Percentiles rank a stretch among this genome's conserved stretches.
Conservation (phyloP, 108 stramenopile species). For the Fragilaria crotonensis region DNA sequence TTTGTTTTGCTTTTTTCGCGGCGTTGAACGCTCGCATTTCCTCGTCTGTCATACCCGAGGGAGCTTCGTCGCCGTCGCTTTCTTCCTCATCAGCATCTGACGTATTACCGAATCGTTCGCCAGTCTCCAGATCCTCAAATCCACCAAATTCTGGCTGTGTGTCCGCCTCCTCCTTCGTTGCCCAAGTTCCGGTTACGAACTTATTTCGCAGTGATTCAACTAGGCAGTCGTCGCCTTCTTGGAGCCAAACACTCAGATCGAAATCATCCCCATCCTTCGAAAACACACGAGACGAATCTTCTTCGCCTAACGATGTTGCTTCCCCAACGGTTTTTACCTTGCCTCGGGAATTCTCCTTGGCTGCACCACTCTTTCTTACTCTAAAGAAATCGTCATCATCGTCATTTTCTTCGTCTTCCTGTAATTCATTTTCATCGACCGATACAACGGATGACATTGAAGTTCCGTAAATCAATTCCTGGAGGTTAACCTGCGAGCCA, state of each 20-base stretch:
- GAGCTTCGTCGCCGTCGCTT: slow-evolving; percentile 37
- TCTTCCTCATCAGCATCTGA: slow-evolving; percentile 35
- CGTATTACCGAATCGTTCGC: slow-evolving; percentile 62
- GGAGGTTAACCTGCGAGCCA: slow-evolving; percentile 51
- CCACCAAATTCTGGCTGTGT: slow-evolving; percentile 74
- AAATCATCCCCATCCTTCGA: slow-evolving; percentile 21
- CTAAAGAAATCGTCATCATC: slow-evolving; percentile 37
- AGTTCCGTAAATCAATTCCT: slow-evolving; percentile 69
- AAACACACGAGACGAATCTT: slow-evolving; percentile 50
- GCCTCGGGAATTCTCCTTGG: background rate
- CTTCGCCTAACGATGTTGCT: slow-evolving; percentile 35
- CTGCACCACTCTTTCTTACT: slow-evolving; percentile 5
- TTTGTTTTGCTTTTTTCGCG: slow-evolving; percentile 67
- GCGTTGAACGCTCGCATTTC: slow-evolving; percentile 77
- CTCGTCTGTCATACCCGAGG: slow-evolving; percentile 78
- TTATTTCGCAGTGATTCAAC: slow-evolving; percentile 78
- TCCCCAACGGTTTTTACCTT: background rate
- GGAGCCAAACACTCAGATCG: slow-evolving; percentile 55
- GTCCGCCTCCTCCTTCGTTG: slow-evolving; percentile 25
- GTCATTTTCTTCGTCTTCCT: slow-evolving; percentile 31
- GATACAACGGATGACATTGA: slow-evolving; percentile 11
- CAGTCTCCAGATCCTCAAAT: slow-evolving; percentile 93
- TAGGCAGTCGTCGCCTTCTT: slow-evolving; percentile 70
- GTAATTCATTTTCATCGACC: slow-evolving; percentile 32
- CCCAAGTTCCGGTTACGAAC: slow-evolving; percentile 98